These are phyloP conservation scores for Hymenoscyphus fraxineus DNA, from an alignment of 2,329 filamentous ascomycete species.

Conservation along the genomic window DNA sequence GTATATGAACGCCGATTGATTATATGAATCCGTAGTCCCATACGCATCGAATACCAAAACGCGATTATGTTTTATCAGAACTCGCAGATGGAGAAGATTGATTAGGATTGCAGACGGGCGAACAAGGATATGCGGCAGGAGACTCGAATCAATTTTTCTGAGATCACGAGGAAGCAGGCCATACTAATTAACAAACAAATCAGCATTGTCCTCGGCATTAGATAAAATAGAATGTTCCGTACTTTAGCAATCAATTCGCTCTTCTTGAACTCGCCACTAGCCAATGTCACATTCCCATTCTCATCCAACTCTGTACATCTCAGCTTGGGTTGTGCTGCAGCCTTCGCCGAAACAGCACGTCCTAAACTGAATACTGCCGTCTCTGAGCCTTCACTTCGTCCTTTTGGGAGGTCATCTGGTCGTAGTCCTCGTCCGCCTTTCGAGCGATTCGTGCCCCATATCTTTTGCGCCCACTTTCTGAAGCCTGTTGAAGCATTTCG, in stretches of 20 bases:
- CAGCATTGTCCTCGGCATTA: constrained; percentile 14
- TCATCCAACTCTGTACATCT: constrained; percentile 95
- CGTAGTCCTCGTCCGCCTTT: constrained; percentile 40
- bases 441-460: constrained; percentile 23
- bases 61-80: constrained; percentile 90
- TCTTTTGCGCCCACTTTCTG: constrained; percentile 27
- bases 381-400: constrained; percentile 54
- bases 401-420: constrained; percentile 56
- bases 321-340: constrained; percentile 77
- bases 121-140: constrained; percentile 90
- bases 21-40: constrained; percentile 89
- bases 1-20: constrained; percentile 96
- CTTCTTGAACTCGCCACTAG: constrained; percentile 97
- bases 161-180: constrained; percentile 90
- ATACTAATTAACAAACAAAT: constrained; percentile 54
- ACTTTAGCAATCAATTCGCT: constrained; percentile 94
- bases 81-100: constrained; percentile 92
- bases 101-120: constrained; percentile 90
- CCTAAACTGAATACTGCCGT: constrained; percentile 65
- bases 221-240: constrained; percentile 26
- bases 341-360: constrained; percentile 68
- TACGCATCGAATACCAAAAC: constrained; percentile 96
- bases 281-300: constrained; percentile 83
- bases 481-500: constrained; percentile 21
- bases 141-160: constrained; percentile 95